These are phyloP conservation scores for Diplodia mutila DNA, from an alignment of 2,329 filamentous ascomycete species.

Conservation along the genomic window DNA sequence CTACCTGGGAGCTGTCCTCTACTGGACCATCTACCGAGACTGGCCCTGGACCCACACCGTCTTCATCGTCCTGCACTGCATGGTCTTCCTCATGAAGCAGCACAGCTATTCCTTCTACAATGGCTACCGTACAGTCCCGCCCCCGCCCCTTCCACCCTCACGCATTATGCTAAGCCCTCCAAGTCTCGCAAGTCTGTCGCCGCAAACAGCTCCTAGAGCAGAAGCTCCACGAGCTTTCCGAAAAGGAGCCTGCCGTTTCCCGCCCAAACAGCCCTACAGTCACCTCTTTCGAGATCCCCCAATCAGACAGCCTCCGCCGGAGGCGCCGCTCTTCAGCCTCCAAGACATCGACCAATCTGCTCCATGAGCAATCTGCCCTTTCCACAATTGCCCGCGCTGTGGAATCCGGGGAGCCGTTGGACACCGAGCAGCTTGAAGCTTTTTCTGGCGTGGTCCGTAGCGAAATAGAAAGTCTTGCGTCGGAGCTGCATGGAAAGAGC, in stretches of 20 bases:
- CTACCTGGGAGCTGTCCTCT: constrained; percentile 66
- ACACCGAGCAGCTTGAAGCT: constrained; percentile 63
- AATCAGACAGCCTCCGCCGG: constrained; percentile 22
- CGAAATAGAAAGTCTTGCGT: constrained; percentile 66
- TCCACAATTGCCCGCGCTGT: constrained; percentile 65
- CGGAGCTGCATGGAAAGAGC: constrained; percentile 68
- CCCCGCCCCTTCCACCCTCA: neutral
- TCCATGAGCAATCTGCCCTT: constrained; percentile 59
- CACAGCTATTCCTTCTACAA: constrained; percentile 82
- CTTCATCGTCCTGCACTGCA: constrained; percentile 73
- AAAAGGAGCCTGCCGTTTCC: constrained; percentile 47
- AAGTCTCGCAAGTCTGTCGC: constrained; percentile 63
- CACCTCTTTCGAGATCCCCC: constrained; percentile 13
- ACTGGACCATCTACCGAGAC: constrained; percentile 69
- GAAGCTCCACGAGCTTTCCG: constrained; percentile 62
- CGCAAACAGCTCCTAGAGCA: constrained; percentile 48
- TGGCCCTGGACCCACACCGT: constrained; percentile 86
- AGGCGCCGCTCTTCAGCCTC: constrained; percentile 41
- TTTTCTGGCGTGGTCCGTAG: constrained; percentile 69
- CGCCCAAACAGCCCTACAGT: constrained; percentile 18
- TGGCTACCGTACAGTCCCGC: constrained; percentile 59
- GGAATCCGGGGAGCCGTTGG: constrained; percentile 62
- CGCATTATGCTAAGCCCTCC: neutral
- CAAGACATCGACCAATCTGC: constrained; percentile 48
- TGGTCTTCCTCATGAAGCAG: constrained; percentile 83